These are phyloP conservation scores for Peronospora tabacina DNA, from an alignment of 352 stramenopile genomes.

Conservation along the genomic window DNA sequence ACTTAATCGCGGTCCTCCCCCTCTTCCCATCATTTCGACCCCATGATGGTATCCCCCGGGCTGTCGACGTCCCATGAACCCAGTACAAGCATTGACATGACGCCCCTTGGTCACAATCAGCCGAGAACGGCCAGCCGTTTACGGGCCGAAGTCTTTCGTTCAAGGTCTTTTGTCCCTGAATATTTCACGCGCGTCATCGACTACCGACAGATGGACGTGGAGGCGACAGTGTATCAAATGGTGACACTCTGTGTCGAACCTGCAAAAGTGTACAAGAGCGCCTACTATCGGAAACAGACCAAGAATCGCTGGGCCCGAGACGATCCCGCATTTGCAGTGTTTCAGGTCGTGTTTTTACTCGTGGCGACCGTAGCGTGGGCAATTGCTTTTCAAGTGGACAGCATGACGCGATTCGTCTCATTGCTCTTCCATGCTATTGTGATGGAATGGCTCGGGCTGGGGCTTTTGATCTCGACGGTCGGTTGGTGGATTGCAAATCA, in stretches of 20 bases:
- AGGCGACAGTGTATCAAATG: slow-evolving; percentile 87
- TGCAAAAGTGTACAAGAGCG: slow-evolving; percentile 83
- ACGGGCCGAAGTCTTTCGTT: slow-evolving; percentile 50
- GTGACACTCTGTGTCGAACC: slow-evolving; percentile 80
- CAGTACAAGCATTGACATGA: slow-evolving; percentile 32
- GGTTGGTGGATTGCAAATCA: slow-evolving; percentile 75
- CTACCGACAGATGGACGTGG: slow-evolving; percentile 85
- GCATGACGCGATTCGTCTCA: slow-evolving; percentile 40
- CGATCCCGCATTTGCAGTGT: slow-evolving; percentile 93
- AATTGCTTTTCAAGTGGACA: slow-evolving; percentile 65
- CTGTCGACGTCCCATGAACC: no score
- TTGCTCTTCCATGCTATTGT: slow-evolving; percentile 72
- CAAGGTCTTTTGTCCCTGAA: slow-evolving; percentile 66
- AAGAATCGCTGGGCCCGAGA: slow-evolving; percentile 99
- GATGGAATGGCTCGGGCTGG: slow-evolving; percentile 77
- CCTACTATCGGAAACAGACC: slow-evolving; percentile 89
- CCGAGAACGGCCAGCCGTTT: slow-evolving; percentile 14
- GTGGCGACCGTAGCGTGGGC: slow-evolving; percentile 71
- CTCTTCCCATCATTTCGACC: no score
- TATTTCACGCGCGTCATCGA: slow-evolving; percentile 77
- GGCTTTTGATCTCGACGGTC: slow-evolving; percentile 56
- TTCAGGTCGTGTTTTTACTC: slow-evolving; percentile 90
- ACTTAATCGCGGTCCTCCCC: slow-evolving; percentile 11
- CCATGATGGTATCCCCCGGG: no score
- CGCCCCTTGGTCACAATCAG: slow-evolving; percentile 7